Evolutionary conservation across 2,329 filamentous ascomycete species (phyloP).

Genomic region (Ceratocystis cubensis): DNA sequence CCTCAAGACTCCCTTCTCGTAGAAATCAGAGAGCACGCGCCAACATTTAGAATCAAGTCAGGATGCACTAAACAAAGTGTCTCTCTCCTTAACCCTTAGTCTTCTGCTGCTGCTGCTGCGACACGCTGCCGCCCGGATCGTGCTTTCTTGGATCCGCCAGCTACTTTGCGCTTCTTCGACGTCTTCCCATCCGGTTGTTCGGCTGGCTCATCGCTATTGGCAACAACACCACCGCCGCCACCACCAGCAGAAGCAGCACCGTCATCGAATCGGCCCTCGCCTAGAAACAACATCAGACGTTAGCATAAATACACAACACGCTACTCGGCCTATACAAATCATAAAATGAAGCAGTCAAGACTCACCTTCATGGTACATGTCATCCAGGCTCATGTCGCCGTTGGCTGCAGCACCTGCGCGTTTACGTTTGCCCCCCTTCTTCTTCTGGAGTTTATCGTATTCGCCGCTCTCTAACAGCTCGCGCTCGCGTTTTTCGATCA

Average conservation of each 20-base stretch:
- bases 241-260: constrained; percentile 63
- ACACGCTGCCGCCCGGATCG: constrained; percentile 54
- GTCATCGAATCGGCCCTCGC: constrained; percentile 93
- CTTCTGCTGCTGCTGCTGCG: constrained; percentile 51
- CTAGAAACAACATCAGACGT: constrained; percentile 35
- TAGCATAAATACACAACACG: constrained; percentile 22
- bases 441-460: constrained; percentile 51
- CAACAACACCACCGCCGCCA: constrained; percentile 43
- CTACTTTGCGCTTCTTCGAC: constrained; percentile 44
- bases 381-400: constrained; percentile 58
- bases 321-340: not conserved
- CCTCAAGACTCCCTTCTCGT: too few species aligned
- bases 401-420: constrained; percentile 29
- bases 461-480: constrained; percentile 67
- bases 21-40: too few species aligned
- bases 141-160: constrained; percentile 38
- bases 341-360: constrained; percentile 21
- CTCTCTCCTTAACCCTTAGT: constrained; percentile 27
- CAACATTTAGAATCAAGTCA: not conserved
- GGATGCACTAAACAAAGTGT: not conserved
- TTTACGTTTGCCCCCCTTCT: constrained; percentile 45
- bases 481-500: constrained; percentile 85
- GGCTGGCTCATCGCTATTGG: constrained; percentile 61
- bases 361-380: constrained; percentile 99
- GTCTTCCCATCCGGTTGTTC: constrained; percentile 40